A percentile compares a stretch with the other conserved stretches of the same genome.
These are phyloP conservation scores for Salix dunnii DNA, from an alignment of 345 rosid species.

Conservation along the genomic window DNA sequence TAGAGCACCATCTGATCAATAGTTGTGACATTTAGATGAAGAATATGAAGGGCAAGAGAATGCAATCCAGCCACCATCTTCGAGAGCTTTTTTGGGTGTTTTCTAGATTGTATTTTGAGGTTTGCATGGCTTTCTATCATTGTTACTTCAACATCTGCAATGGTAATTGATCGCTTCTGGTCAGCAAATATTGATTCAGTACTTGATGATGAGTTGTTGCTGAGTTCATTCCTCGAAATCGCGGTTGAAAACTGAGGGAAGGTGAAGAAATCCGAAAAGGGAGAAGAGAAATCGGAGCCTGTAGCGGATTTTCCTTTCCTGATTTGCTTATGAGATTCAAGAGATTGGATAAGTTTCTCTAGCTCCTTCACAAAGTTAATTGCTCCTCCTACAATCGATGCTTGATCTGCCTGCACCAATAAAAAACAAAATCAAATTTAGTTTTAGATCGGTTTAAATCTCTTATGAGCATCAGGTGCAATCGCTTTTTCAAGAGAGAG, in stretches of 20 bases:
- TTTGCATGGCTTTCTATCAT: conserved; percentile 55
- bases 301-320: conserved; percentile 1
- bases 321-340: conserved; percentile 37
- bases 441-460: too few relatives aligned
- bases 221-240: background rate
- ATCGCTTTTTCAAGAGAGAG: background rate
- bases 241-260: conserved; percentile 53
- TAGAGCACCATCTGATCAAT: conserved; percentile 43
- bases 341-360: conserved; percentile 58
- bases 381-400: conserved; percentile 74
- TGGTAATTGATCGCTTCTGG: conserved; percentile 2
- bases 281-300: conserved; percentile 6
- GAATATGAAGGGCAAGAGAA: conserved; percentile 41
- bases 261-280: conserved; percentile 48
- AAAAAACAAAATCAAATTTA: background rate
- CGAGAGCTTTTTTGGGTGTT: conserved; percentile 46
- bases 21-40: conserved; percentile 60
- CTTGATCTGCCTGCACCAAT: conserved; percentile 58
- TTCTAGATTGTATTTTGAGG: conserved; percentile 49
- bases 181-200: conserved; percentile 7
- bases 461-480: background rate
- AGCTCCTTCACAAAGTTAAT: conserved; percentile 63
- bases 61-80: conserved; percentile 47
- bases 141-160: conserved; percentile 62
- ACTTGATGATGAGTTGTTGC: background rate